Evolutionary conservation across 1,284 basidiomycete species (phyloP), one percentile per base, ranked within the genome.

Genomic region (Melampsora abietis-canadensis): DNA sequence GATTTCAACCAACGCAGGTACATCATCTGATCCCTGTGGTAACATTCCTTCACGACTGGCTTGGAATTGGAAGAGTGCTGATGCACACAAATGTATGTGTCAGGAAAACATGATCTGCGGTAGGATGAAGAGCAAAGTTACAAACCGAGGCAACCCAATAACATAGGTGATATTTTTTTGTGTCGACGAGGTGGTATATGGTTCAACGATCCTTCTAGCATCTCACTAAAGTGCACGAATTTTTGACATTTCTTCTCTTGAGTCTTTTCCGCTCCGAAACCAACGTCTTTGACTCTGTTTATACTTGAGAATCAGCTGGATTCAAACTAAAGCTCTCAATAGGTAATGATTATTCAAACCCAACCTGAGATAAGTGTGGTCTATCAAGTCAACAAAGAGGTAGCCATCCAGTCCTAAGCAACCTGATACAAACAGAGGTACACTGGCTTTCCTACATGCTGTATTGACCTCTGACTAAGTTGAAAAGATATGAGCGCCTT

Each of bases 371-470:
- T 90, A 94, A 77, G 92, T 88, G 80, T 95, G 92, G 59, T 86
- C 85, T 74, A 94, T 85, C 63, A 98, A 85, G 81, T 98, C 94
- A 76, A 92, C 91, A 81, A 98, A 97, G 79, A 95, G 91, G 82
- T 91, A 98, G 6, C 95, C 96, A 64, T 89, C 85, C 76, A 95
- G 85, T n/a, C 95, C 95, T 81, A 92, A 94, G 14, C 90, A 89
- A 10, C 90, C 90, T 0, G 93, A 91, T 21, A 89, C 88, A 80
- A 96, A 98, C 82, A 98, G 91, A 17, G 90, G 89, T 77, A 89
- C 91, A 40, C 85, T 83, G 68, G 87, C 84, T 70, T 85, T 85
- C 77, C 93, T 86, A 79, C 92, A 91, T 17, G 87, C 85, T 51
- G 87, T 85, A 82, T 97, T 94, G 76, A 95, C 85, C 65, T 83